A percentile compares a stretch with the other conserved stretches of the same genome.
phyloP scores from a whole-genome alignment of 176 grass and related monocot genomes.

The Tillandsia leiboldiana region DNA sequence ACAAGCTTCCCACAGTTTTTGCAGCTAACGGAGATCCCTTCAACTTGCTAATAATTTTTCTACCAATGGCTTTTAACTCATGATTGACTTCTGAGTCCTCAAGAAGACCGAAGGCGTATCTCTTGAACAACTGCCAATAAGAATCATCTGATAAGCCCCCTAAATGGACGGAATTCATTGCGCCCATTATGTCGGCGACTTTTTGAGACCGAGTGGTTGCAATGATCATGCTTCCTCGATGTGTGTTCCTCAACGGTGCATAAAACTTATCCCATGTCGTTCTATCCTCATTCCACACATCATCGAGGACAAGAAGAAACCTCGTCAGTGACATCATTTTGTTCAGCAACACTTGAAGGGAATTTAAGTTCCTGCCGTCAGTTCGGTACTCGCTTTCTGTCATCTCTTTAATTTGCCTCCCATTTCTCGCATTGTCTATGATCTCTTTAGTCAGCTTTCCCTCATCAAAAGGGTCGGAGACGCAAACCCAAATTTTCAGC shows the following conservation, averaged over 20 bases:
- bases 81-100: not conserved
- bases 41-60: constrained; percentile 15
- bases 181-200: not conserved
- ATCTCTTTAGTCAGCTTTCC: constrained; percentile 22
- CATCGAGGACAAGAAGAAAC: constrained; percentile 30
- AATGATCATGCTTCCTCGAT: constrained; percentile 24
- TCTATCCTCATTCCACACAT: constrained; percentile 19
- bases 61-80: constrained; percentile 11
- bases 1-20: constrained; percentile 29
- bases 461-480: constrained; percentile 25
- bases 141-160: not conserved
- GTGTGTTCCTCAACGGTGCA: constrained; percentile 2
- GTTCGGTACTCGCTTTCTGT: not conserved
- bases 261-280: constrained; percentile 11
- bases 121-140: constrained; percentile 16
- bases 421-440: not conserved
- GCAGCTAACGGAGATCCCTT: constrained; percentile 25
- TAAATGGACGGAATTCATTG: not conserved
- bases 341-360: constrained; percentile 10
- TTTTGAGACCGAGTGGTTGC: constrained; percentile 23
- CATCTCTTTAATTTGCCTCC: not conserved
- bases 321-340: not conserved
- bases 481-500: constrained; percentile 28
- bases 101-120: constrained; percentile 3
- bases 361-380: constrained; percentile 1